Base-by-base conservation (phyloP, 129 eudicot species). In the Ambrosia artemisiifolia region DNA sequence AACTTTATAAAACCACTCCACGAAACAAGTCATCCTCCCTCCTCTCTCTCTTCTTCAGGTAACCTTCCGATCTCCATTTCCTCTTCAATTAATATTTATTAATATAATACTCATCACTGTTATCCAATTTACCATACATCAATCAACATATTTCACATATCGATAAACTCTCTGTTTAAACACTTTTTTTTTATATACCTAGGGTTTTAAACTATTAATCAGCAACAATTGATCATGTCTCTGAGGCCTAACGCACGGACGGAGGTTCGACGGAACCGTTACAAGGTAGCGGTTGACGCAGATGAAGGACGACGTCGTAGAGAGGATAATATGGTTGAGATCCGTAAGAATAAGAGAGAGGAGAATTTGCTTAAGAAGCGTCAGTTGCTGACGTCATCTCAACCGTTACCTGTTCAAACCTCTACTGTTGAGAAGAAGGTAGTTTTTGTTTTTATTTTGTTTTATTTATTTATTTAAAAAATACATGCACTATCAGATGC, bases 291-390 rank as follows among this genome's bases (percentile, higher is more conserved):
- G 48, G 93, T 89, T 46, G 92, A 89, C 36, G 96, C 90, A 55
- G 92, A 89, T 3, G 96, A 89, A 63, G 91, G 96, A 0, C 73
- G 96, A 53, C 80, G 96, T 47, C 70, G 96, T 63, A 84, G 96
- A 65, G 96, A 87, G 74, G 91, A 90, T 51, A 85, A 85, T 51
- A 85, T 90, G 96, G 93, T 90, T 62, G 96, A 90, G 96, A 90
- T 90, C 91, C 83, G 91, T 60, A 90, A 90, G 75, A 90, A 71
- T 61, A 81, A 73, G 55, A 71, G 94, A 48, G 96, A 90, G 59
- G 96, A 90, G 81, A 90, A 79, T 69, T 83, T 90, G 61, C 78
- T 76, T 47, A 90, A 90, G 88, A 90, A 90, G 82, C 90, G 93
- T 12, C 86, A 87, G 73, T 85, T 83, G 11, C 56, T 80, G 46